Evolutionary conservation across 176 grass and related monocot species (phyloP).

Genomic region (Bothriochloa decipiens): DNA sequence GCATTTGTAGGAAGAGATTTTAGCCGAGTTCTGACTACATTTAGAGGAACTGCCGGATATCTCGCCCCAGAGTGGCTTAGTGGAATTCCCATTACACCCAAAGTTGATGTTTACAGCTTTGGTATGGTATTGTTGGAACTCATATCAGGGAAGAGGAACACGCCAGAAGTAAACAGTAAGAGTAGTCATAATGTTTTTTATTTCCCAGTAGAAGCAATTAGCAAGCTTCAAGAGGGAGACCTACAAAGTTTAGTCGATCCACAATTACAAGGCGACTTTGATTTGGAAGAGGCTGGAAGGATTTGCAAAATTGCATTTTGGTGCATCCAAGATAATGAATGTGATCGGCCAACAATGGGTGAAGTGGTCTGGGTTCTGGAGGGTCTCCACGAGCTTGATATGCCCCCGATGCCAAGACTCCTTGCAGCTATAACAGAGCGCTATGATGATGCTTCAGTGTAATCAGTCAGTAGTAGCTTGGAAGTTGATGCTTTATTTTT

Average conservation of each 20-base stretch:
- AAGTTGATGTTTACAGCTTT: slow-evolving; percentile 65
- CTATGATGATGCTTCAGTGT: background rate
- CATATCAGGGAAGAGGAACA: slow-evolving; percentile 47
- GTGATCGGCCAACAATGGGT: slow-evolving; percentile 37
- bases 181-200: background rate
- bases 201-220: slow-evolving; percentile 43
- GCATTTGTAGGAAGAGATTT: slow-evolving; percentile 62
- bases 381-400: slow-evolving; percentile 5
- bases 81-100: slow-evolving; percentile 40
- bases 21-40: slow-evolving; percentile 58
- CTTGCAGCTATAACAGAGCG: background rate
- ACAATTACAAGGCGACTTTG: background rate
- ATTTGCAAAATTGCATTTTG: slow-evolving; percentile 22
- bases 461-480: background rate
- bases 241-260: background rate
- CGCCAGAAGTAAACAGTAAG: background rate
- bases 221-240: background rate
- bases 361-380: slow-evolving; percentile 44
- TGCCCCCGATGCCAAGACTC: background rate
- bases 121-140: slow-evolving; percentile 69
- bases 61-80: slow-evolving; percentile 69
- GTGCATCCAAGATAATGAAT: slow-evolving; percentile 19
- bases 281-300: background rate
- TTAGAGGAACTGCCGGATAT: slow-evolving; percentile 69
- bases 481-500: background rate